Evolutionary conservation across 1,284 basidiomycete species (phyloP).

Genomic region (Tilletia setariae): DNA sequence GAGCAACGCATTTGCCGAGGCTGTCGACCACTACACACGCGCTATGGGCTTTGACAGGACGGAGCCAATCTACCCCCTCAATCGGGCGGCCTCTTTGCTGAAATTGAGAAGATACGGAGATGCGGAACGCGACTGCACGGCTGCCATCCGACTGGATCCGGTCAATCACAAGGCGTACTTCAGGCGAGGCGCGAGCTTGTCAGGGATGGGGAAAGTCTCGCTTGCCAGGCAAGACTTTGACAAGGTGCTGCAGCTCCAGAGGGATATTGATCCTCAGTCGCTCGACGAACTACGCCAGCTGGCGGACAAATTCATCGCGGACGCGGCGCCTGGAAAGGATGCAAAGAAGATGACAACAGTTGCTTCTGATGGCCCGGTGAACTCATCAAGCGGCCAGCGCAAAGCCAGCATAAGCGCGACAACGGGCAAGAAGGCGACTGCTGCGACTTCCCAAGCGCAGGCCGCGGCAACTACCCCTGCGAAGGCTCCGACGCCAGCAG

Average conservation of each 20-base stretch:
- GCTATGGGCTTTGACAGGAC: slow-evolving; percentile 27
- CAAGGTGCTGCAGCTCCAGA: slow-evolving; percentile 21
- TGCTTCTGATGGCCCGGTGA: too few species aligned
- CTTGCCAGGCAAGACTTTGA: slow-evolving; percentile 25
- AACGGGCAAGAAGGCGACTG: not conserved
- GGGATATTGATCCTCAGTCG: slow-evolving; percentile 15
- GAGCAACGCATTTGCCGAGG: slow-evolving; percentile 12
- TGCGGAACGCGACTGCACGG: slow-evolving; percentile 28
- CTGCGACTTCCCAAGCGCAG: not conserved
- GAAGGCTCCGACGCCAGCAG: too few species aligned
- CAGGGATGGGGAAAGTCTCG: slow-evolving; percentile 20
- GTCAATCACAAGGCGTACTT: slow-evolving; percentile 30
- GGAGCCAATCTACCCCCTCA: slow-evolving; percentile 30
- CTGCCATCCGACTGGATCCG: slow-evolving; percentile 22
- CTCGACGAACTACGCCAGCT: slow-evolving; percentile 22
- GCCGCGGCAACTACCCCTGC: too few species aligned
- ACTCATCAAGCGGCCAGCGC: not conserved
- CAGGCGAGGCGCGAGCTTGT: slow-evolving; percentile 24
- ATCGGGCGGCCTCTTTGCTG: slow-evolving; percentile 28
- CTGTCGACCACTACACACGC: slow-evolving; percentile 27
- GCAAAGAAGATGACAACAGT: not conserved
- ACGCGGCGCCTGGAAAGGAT: not conserved
- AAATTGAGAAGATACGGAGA: slow-evolving; percentile 24
- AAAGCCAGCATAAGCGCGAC: not conserved
- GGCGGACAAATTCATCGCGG: slow-evolving; percentile 16